Evolutionary conservation across 306 rosid species (phyloP).

Genomic region (Quercus parvula): DNA sequence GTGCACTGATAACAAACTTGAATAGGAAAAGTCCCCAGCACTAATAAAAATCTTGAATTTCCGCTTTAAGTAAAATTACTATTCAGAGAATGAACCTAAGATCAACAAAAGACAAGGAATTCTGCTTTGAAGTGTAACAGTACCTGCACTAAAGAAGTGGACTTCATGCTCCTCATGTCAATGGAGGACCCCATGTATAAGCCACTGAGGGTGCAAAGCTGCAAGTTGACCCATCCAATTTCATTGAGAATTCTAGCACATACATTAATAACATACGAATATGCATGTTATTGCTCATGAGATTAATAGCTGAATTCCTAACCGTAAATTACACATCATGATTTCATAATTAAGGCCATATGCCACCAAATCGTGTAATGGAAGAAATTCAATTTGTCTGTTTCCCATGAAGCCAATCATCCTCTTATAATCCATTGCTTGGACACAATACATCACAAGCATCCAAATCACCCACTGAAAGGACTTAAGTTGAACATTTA

Average conservation of each 20-base stretch:
- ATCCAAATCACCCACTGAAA: slow-evolving; percentile 24
- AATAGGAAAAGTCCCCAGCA: background rate
- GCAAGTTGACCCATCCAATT: slow-evolving; percentile 37
- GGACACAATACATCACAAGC: slow-evolving; percentile 11
- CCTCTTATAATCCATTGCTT: slow-evolving; percentile 9
- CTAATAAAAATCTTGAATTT: background rate
- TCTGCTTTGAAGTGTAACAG: slow-evolving; percentile 29
- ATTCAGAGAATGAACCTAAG: background rate
- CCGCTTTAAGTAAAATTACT: background rate
- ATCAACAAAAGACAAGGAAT: slow-evolving; percentile 15
- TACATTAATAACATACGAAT: slow-evolving; percentile 17
- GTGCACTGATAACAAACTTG: slow-evolving; percentile 1
- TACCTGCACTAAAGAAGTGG: slow-evolving; percentile 58
- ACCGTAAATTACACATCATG: slow-evolving; percentile 16
- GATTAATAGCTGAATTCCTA: slow-evolving; percentile 19
- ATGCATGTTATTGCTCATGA: slow-evolving; percentile 8
- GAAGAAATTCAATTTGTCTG: slow-evolving; percentile 3
- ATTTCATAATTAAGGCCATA: slow-evolving; percentile 2
- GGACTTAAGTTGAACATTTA: background rate
- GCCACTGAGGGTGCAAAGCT: slow-evolving; percentile 67
- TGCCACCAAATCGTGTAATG: background rate
- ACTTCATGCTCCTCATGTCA: slow-evolving; percentile 38
- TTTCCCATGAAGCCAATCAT: slow-evolving; percentile 33
- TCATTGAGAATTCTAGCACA: slow-evolving; percentile 34
- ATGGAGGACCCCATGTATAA: slow-evolving; percentile 63